Conservation (phyloP, 768 basidiomycete species). For the Boletus sp. region DNA sequence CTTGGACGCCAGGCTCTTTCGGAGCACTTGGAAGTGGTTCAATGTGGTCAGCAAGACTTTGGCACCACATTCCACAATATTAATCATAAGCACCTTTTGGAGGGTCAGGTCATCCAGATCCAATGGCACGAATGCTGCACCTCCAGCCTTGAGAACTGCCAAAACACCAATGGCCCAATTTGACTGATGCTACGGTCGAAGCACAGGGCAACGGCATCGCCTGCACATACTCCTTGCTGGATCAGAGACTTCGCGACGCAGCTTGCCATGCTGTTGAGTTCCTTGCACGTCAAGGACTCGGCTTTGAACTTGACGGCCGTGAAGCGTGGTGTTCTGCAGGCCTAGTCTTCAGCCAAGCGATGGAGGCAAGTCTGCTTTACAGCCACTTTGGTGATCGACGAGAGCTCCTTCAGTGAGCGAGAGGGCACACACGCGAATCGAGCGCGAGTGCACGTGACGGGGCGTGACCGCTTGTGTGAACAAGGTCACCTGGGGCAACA, state of each 20-base stretch:
- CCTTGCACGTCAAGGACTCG: constrained; percentile 31
- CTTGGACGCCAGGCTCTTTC: constrained; percentile 23
- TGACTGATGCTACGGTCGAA: constrained; percentile 32
- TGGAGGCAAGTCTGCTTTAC: constrained; percentile 19
- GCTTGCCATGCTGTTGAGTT: constrained; percentile 33
- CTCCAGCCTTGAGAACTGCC: constrained; percentile 35
- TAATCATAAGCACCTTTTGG: constrained; percentile 30
- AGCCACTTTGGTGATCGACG: constrained; percentile 14
- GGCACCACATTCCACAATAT: constrained; percentile 26
- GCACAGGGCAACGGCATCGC: constrained; percentile 29
- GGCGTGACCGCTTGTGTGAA: no score
- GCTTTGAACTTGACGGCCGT: constrained; percentile 29
- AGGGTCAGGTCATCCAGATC: constrained; percentile 31
- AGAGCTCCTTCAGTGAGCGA: constrained; percentile 30
- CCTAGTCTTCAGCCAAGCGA: constrained; percentile 19
- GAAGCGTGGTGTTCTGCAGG: constrained; percentile 17
- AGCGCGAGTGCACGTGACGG: no score
- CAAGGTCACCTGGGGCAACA: no score
- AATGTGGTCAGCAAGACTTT: constrained; percentile 29
- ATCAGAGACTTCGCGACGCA: constrained; percentile 30
- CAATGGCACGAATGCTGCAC: constrained; percentile 20
- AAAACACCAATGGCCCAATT: constrained; percentile 28
- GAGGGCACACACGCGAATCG: no score
- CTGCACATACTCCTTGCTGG: constrained; percentile 23
- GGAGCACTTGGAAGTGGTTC: constrained; percentile 20